Evolutionary conservation across 2,329 filamentous ascomycete species (phyloP), one percentile per base, ranked within the genome.

Genomic region (Penicillium sp.): DNA sequence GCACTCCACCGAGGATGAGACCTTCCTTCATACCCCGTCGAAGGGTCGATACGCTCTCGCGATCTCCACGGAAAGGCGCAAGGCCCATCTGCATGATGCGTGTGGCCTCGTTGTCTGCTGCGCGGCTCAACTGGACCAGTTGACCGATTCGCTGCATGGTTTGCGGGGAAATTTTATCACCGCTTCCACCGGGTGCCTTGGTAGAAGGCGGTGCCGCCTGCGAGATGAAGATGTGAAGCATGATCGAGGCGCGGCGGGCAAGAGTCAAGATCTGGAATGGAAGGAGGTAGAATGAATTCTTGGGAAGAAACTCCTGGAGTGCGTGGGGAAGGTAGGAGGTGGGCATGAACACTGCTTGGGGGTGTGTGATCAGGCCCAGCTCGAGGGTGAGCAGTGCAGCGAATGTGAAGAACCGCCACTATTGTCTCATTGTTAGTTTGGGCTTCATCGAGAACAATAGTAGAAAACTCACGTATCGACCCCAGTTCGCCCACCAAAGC

Each of bases 221-320:
- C 5, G 87, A 87, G 54, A 96, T 83, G 47, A 90, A 92, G 60
- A 96, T 90, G 73, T 90, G 92, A 24, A 90, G 74, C 2, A 91
- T 92, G 48, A 97, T 77, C 14, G 86, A 85, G 21, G 90, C 76
- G 69, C 90, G 90, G 56, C 92, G 86, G 5, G 88, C 84, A 6
- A 97, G 82, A 13, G 81, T 76, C 53, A 97, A 82, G 62, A 89
- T 79, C 75, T 99, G 92, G 69, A 94, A 99, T 2, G 92, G 93
- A 4, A 97, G 81, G 61, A 77, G 50, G 63, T 74, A 71, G 34
- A 80, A 82, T 27, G 82, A 55, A 11, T 81, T 60, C 3, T 71
- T 67, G 1, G 77, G 73, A 22, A 75, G 53, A 24, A 68, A 58
- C 10, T 60, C 60, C 46, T 63, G 65, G 6, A 76, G 54, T 14